Evolutionary conservation across 352 stramenopile genomes (phyloP), one percentile per base, ranked within the genome.

Genomic region (Globisporangium acanthophoron): DNA sequence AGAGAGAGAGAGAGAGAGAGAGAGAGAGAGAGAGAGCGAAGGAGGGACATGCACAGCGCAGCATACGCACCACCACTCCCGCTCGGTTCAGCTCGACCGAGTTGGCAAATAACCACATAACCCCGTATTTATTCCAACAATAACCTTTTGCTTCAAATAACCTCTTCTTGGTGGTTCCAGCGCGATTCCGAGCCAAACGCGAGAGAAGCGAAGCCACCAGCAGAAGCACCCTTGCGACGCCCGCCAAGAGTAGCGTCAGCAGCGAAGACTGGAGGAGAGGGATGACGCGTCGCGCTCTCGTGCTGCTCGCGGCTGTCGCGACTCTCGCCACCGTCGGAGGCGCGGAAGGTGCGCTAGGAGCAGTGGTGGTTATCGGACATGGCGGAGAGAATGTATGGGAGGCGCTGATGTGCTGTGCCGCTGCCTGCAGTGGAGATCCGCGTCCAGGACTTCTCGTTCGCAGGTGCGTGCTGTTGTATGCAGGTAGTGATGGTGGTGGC

Each of bases 381-480:
- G 21, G n/a, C 8, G 12, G 41, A 47, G 16, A 9, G 1, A 18
- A 21, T 6, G 6, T 1, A n/a, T 21, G 24, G 8, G 24, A 35
- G 13, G 3, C 37, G 37, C 37, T 43, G 1, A 43, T 3, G 13
- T 9, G 33, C 0, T 56, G n/a, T 47, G 6, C 3, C 0, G 16
- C 65, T 67, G 50, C 52, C 58, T 31, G 59, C 70, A 33, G 66
- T 86, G 31, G 74, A 88, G 65, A 86, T 90, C 57, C 70, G 62
- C n/a, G 75, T 85, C 13, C 74, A 87, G 46, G 76, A 87, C 54
- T 90, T 75, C 37, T 85, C 72, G 11, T 90, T 87, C 59, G 78
- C 78, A 31, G 71, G 80, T 90, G 64, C 31, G 66, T 62, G 18
- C 31, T 5, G 9, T 3, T 62, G n/a, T 37, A 3, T 27, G 24